Percentiles rank a stretch among this genome's conserved stretches.
Evolutionary conservation across 139 green algal genomes (phyloP).

Genomic region (Tetradesmus obliquus): DNA sequence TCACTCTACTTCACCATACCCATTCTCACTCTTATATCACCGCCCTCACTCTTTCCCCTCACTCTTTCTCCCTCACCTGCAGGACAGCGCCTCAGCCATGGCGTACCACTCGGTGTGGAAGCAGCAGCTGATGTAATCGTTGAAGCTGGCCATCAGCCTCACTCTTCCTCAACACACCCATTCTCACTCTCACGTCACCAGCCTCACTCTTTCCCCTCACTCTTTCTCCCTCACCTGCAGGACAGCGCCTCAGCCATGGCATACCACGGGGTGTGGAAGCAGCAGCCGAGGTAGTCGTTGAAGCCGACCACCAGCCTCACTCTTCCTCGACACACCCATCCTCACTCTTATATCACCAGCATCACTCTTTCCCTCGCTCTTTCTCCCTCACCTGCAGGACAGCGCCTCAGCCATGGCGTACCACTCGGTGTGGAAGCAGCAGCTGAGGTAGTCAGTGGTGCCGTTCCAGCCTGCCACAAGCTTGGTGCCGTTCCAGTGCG

Average conservation of each 20-base stretch:
- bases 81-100: constrained; percentile 33
- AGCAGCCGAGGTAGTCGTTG: constrained; percentile 42
- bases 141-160: too few relatives aligned
- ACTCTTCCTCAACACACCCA: too few relatives aligned
- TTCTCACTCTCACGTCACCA: background rate
- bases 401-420: constrained; percentile 35
- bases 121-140: constrained; percentile 34
- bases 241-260: constrained; percentile 30
- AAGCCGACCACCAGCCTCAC: too few relatives aligned
- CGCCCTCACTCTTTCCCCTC: background rate
- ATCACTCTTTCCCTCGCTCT: background rate
- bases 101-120: constrained; percentile 34
- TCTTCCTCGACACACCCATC: too few relatives aligned
- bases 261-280: constrained; percentile 35
- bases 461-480: background rate
- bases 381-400: background rate
- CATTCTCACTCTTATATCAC: background rate
- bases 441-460: constrained; percentile 33
- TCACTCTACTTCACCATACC: too few relatives aligned
- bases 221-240: background rate
- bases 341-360: background rate
- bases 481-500: constrained; percentile 31
- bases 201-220: background rate
- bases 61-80: background rate
- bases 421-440: constrained; percentile 41